Evolutionary conservation across 805 yeast genomes (phyloP).

Genomic region (Lachancea lanzarotensis): DNA sequence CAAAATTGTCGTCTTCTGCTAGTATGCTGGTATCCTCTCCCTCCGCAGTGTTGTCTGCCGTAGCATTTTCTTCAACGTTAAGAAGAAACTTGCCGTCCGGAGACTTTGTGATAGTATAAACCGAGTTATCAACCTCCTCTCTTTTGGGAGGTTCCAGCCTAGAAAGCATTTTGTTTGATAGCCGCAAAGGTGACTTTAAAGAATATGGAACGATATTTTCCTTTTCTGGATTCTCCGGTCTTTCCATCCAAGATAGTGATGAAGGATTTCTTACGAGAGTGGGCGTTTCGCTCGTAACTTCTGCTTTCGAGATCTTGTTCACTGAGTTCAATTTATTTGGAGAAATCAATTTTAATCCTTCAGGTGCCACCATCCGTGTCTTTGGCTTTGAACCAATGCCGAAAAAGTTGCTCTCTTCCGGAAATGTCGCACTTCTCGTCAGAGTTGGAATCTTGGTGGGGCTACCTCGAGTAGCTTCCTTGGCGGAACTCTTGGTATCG

Average conservation of each 20-base stretch:
- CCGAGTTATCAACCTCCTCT: slow-evolving; percentile 27
- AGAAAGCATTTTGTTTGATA: not conserved
- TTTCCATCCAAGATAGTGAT: not conserved
- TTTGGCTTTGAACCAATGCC: not conserved
- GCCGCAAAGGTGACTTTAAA: slow-evolving; percentile 3
- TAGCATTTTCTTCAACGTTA: slow-evolving; percentile 16
- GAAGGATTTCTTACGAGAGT: not conserved
- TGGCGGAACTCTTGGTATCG: slow-evolving; percentile 16
- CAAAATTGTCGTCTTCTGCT: slow-evolving; percentile 27
- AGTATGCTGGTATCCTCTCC: slow-evolving; percentile 26
- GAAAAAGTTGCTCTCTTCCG: slow-evolving; percentile 3
- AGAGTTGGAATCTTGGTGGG: slow-evolving; percentile 12
- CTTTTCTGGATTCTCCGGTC: not conserved
- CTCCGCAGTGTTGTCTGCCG: slow-evolving; percentile 13
- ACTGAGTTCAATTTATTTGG: slow-evolving; percentile 16
- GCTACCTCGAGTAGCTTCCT: slow-evolving; percentile 10
- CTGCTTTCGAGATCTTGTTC: not conserved
- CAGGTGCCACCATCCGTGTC: slow-evolving; percentile 16
- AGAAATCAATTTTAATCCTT: slow-evolving; percentile 22
- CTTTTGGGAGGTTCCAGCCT: slow-evolving; percentile 12
- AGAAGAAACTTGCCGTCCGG: slow-evolving; percentile 29
- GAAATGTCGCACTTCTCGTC: slow-evolving; percentile 5
- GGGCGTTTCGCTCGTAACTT: not conserved
- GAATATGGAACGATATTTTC: slow-evolving; percentile 1
- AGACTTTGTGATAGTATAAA: slow-evolving; percentile 27